A percentile compares a stretch with the other conserved stretches of the same genome.
Evolutionary conservation across 768 basidiomycete species (phyloP).

Genomic region (Russula earlei): DNA sequence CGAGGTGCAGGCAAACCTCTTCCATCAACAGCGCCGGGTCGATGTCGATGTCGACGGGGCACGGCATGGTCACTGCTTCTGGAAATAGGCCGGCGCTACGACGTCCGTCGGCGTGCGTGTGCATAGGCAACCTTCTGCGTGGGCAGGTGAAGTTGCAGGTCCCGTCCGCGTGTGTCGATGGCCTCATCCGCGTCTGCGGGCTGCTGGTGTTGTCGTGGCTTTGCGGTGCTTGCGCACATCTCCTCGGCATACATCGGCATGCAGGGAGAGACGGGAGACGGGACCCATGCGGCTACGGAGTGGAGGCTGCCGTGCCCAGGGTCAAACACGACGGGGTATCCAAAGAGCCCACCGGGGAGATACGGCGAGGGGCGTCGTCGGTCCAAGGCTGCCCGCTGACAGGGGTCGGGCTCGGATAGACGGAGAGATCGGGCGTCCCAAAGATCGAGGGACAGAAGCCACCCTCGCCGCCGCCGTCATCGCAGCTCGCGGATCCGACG

Average conservation of each 20-base stretch:
- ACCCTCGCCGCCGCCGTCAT: neutral
- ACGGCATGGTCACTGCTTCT: neutral
- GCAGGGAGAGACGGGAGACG: neutral
- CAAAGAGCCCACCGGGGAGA: conserved; percentile 11
- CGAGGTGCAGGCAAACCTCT: neutral
- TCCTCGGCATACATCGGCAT: neutral
- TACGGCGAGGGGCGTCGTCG: conserved; percentile 11
- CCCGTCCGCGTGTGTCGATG: neutral
- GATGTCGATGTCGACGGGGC: neutral
- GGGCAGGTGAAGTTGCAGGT: neutral
- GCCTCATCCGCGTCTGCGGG: neutral
- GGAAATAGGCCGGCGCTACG: too few relatives aligned
- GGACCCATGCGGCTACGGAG: conserved; percentile 1
- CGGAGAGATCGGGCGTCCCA: conserved; percentile 10
- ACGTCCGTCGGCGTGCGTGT: neutral
- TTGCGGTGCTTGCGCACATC: neutral
- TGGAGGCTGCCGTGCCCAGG: conserved; percentile 4
- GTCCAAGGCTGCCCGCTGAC: conserved; percentile 9
- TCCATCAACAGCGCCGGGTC: conserved; percentile 14
- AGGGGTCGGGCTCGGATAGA: conserved; percentile 15
- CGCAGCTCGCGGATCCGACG: neutral
- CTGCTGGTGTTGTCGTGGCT: neutral
- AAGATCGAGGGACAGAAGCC: conserved; percentile 1
- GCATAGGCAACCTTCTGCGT: neutral
- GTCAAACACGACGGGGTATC: conserved; percentile 8